A percentile compares a stretch with the other conserved stretches of the same genome.
Conservation (phyloP, 805 yeast genomes). For the Candida chauliodis region DNA sequence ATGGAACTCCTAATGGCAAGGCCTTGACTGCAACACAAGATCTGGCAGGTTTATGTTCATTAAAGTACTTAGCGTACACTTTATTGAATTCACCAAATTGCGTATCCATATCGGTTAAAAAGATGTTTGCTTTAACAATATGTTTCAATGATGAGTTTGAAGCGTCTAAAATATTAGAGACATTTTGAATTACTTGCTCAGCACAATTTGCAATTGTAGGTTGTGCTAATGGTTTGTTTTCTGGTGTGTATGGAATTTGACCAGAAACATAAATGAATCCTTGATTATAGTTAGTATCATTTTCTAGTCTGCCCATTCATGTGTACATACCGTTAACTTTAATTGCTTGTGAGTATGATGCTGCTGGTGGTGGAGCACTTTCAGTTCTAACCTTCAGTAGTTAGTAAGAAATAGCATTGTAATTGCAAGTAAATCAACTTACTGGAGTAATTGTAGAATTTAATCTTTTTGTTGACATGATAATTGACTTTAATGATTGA, state of each 20-base stretch:
- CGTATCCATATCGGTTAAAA: constrained; percentile 80
- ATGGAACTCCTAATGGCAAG: constrained; percentile 81
- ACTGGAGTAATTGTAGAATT: constrained; percentile 27
- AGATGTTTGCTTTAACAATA: constrained; percentile 84
- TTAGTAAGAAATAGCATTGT: too few relatives aligned
- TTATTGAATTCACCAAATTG: constrained; percentile 82
- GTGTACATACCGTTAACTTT: constrained; percentile 70
- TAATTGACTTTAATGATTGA: constrained; percentile 14
- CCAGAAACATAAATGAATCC: constrained; percentile 91
- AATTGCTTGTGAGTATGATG: constrained; percentile 93
- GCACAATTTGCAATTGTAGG: constrained; percentile 69
- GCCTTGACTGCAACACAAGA: constrained; percentile 94
- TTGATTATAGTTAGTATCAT: constrained; percentile 11
- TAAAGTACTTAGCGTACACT: constrained; percentile 78
- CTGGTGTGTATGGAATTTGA: constrained; percentile 87
- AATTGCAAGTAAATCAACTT: too few relatives aligned
- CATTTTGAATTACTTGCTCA: constrained; percentile 69
- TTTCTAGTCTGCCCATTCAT: too few relatives aligned
- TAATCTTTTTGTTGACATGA: constrained; percentile 24
- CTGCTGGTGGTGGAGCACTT: constrained; percentile 94
- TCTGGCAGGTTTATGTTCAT: constrained; percentile 87
- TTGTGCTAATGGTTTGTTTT: constrained; percentile 71
- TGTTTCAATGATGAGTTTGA: constrained; percentile 80
- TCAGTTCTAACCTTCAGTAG: constrained; percentile 60
- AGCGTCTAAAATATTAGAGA: constrained; percentile 71